phyloP scores from a whole-genome alignment of 2,329 filamentous ascomycete genomes.

The Chaetomium sp. region DNA sequence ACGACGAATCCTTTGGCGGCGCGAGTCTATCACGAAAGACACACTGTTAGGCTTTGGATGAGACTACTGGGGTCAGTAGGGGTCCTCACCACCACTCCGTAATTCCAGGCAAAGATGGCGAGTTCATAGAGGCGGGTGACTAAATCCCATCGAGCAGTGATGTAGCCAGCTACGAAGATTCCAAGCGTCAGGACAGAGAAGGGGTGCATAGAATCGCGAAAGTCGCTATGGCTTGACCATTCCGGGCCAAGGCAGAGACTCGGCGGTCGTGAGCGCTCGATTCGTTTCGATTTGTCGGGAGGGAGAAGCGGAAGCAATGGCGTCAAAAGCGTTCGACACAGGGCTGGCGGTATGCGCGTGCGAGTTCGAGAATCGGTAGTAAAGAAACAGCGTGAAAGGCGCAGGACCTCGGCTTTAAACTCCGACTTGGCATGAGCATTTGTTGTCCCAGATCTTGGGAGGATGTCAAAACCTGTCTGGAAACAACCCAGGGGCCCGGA shows the following conservation, averaged over 20 bases:
- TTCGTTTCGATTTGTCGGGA: neutral
- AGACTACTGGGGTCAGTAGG: neutral
- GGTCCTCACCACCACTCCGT: slow-evolving; percentile 85
- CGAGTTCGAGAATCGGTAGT: neutral
- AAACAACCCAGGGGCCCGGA: no score
- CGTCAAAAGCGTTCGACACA: neutral
- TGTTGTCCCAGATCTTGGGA: neutral
- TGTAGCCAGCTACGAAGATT: slow-evolving; percentile 99
- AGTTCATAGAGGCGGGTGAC: slow-evolving; percentile 96
- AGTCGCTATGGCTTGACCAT: slow-evolving; percentile 36
- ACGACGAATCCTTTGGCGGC: slow-evolving; percentile 78
- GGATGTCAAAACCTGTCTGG: neutral
- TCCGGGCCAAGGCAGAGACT: slow-evolving; percentile 25
- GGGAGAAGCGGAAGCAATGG: no score
- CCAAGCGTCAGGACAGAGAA: slow-evolving; percentile 92
- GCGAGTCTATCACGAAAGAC: slow-evolving; percentile 53
- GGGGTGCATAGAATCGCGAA: slow-evolving; percentile 76
- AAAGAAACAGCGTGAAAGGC: neutral
- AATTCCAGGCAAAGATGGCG: slow-evolving; percentile 94
- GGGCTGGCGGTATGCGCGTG: neutral
- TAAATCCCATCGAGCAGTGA: slow-evolving; percentile 97
- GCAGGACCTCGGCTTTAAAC: neutral
- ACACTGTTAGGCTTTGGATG: slow-evolving; percentile 4
- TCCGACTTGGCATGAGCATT: neutral
- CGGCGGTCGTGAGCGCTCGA: no score